phyloP scores from a whole-genome alignment of 2,329 filamentous ascomycete genomes.

The Fusarium sp. region DNA sequence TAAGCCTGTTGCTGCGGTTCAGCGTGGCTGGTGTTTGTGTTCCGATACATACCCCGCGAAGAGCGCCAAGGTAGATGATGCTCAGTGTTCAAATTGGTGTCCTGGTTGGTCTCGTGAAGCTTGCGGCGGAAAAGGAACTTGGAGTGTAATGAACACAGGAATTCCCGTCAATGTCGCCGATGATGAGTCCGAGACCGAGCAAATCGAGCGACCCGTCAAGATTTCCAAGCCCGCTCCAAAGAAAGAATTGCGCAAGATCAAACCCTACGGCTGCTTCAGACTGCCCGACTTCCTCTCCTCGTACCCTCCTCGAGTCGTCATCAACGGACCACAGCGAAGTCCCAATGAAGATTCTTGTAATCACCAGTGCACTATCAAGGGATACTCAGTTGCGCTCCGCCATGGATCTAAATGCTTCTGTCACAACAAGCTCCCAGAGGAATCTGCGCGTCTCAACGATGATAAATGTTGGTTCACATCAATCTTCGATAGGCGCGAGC shows the following conservation, averaged over 20 bases:
- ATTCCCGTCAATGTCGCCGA: accelerated
- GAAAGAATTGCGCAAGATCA: accelerated
- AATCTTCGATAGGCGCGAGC: background rate
- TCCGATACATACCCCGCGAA: constrained; percentile 3
- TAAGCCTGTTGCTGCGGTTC: background rate
- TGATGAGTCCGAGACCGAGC: background rate
- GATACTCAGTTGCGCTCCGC: background rate
- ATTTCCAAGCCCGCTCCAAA: accelerated
- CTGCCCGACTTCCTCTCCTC: background rate
- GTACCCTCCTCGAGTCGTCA: background rate
- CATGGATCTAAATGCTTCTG: background rate
- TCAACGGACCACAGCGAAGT: background rate
- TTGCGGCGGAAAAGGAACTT: background rate
- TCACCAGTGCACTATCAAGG: background rate
- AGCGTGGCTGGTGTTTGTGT: background rate
- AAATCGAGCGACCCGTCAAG: background rate
- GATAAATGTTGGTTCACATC: background rate
- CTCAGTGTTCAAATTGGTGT: background rate
- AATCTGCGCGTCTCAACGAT: background rate
- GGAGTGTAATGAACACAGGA: constrained; percentile 9
- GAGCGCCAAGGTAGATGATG: background rate
- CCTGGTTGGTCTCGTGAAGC: background rate
- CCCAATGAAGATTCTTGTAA: background rate
- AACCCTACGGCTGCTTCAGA: background rate
- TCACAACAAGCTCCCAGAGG: background rate